Percentiles rank a stretch among this genome's conserved stretches.
These are phyloP conservation scores for Serpula lacrymans DNA, from an alignment of 768 basidiomycete genomes.

Conservation along the genomic window DNA sequence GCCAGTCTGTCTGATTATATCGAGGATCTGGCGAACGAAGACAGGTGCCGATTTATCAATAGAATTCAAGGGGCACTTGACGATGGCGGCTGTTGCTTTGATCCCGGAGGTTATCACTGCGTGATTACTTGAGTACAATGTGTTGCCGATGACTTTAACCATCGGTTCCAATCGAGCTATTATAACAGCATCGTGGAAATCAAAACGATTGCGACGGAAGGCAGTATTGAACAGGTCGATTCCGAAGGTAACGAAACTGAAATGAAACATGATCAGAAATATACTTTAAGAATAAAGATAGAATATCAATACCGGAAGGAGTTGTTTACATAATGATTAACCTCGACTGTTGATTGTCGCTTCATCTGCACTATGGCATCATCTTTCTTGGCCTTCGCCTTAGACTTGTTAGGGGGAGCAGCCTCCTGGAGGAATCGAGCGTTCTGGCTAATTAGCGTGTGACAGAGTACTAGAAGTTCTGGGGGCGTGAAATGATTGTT, in stretches of 20 bases:
- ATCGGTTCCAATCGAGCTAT: constrained; percentile 85
- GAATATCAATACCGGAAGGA: constrained; percentile 65
- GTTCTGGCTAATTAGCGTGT: constrained; percentile 89
- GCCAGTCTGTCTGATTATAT: constrained; percentile 77
- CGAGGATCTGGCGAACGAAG: constrained; percentile 78
- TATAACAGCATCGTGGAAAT: constrained; percentile 71
- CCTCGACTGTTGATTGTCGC: constrained; percentile 50
- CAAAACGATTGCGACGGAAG: constrained; percentile 79
- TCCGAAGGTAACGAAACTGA: constrained; percentile 86
- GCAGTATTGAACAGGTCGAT: constrained; percentile 89
- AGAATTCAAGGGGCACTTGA: constrained; percentile 78
- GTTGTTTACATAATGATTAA: constrained; percentile 78
- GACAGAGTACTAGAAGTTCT: constrained; percentile 78
- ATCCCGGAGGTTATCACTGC: constrained; percentile 73
- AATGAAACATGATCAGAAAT: constrained; percentile 4
- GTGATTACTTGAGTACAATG: constrained; percentile 80
- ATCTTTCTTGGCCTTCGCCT: constrained; percentile 39
- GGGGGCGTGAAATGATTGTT: constrained; percentile 68
- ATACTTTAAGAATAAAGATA: not conserved
- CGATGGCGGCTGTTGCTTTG: constrained; percentile 75
- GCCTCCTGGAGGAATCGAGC: constrained; percentile 76
- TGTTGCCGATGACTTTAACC: constrained; percentile 84
- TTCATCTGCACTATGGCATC: constrained; percentile 78
- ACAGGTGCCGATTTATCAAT: constrained; percentile 76
- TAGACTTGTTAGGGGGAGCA: constrained; percentile 32